These are phyloP conservation scores for Fistulina hepatica DNA, from an alignment of 1,284 basidiomycete genomes.

Conservation along the genomic window DNA sequence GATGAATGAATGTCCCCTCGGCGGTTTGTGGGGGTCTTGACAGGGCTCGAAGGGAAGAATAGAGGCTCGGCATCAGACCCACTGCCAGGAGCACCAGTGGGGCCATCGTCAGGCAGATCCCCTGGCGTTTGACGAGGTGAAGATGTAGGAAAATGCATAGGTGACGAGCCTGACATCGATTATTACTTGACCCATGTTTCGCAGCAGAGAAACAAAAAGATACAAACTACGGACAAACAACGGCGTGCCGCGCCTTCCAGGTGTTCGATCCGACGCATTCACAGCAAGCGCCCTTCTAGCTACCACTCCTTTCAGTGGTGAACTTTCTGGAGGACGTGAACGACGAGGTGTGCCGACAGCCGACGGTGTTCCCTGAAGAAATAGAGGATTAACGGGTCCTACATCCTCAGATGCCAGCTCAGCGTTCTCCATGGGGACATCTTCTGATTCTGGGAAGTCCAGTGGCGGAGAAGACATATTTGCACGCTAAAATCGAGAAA, in stretches of 20 bases:
- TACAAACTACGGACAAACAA: slow-evolving; percentile 50
- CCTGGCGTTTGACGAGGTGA: slow-evolving; percentile 44
- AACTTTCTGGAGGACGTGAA: slow-evolving; percentile 31
- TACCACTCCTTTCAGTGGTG: slow-evolving; percentile 35
- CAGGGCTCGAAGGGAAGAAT: slow-evolving; percentile 27
- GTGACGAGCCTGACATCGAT: not conserved
- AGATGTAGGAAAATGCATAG: slow-evolving; percentile 44
- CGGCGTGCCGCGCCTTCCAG: slow-evolving; percentile 14
- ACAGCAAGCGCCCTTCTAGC: slow-evolving; percentile 56
- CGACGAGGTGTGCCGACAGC: slow-evolving; percentile 40
- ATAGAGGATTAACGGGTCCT: slow-evolving; percentile 39
- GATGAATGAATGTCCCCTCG: slow-evolving; percentile 82
- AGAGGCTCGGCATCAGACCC: slow-evolving; percentile 6
- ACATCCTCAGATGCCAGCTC: slow-evolving; percentile 38
- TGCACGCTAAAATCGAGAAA: not conserved
- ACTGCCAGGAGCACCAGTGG: not conserved
- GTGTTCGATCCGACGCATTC: slow-evolving; percentile 44
- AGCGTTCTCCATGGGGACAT: slow-evolving; percentile 45
- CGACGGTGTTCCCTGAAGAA: slow-evolving; percentile 52
- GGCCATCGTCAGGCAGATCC: not conserved
- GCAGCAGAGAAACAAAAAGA: slow-evolving; percentile 64
- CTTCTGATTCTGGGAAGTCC: slow-evolving; percentile 58
- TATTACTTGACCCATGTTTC: slow-evolving; percentile 21
- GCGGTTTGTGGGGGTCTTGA: slow-evolving; percentile 56
- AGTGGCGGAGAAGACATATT: not conserved